Conservation (phyloP, 1,139 yeast species). For the Taphrina populina region DNA sequence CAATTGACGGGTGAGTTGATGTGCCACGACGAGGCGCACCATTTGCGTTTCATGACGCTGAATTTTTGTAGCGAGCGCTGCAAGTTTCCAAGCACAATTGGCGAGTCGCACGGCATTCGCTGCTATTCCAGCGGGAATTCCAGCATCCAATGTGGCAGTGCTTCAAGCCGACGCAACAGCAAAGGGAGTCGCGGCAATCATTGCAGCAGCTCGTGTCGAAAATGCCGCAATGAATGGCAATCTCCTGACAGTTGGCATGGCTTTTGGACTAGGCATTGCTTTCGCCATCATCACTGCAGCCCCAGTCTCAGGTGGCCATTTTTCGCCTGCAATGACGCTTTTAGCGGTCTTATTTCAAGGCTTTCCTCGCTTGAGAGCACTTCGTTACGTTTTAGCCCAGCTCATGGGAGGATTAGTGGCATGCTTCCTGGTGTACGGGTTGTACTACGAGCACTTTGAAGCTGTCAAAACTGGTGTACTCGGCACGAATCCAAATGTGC, state of each 20-base stretch:
- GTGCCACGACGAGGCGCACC: not conserved
- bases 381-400: conserved; percentile 49
- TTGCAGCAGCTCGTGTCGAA: not conserved
- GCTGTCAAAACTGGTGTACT: not conserved
- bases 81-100: conserved; percentile 4
- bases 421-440: conserved; percentile 47
- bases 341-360: conserved; percentile 49
- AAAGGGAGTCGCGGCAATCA: conserved; percentile 2
- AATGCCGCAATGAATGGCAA: conserved; percentile 1
- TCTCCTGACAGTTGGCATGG: conserved; percentile 8
- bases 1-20: conserved; percentile 1
- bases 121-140: conserved; percentile 2
- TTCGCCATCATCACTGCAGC: conserved; percentile 41
- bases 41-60: too few relatives aligned
- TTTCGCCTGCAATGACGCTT: conserved; percentile 50
- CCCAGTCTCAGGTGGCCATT: conserved; percentile 52
- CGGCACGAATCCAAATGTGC: not conserved
- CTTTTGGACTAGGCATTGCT: conserved; percentile 8
- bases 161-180: not conserved
- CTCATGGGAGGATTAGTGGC: conserved; percentile 49
- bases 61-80: not conserved
- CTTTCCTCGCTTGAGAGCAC: conserved; percentile 49
- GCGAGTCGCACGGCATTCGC: not conserved
- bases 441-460: conserved; percentile 40
- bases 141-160: conserved; percentile 3